Evolutionary conservation across 108 stramenopile species (phyloP), one percentile per base, ranked within the genome.

Genomic region (Cyclotella baltica): DNA sequence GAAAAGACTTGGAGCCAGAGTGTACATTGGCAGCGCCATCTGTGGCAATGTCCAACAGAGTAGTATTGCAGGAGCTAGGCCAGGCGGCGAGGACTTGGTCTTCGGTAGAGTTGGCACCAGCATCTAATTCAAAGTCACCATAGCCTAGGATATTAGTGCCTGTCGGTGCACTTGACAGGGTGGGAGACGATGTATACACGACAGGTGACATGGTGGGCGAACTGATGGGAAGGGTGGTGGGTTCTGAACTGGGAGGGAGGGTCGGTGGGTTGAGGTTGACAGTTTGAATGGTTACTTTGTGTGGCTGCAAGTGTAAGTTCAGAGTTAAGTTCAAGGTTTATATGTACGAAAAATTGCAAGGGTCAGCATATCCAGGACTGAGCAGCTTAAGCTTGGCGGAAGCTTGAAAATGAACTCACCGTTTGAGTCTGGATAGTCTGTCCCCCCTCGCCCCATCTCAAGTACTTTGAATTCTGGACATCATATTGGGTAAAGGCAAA

Each of bases 401-500:
- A 37, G 30, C 10, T n/a, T 61, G 5, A 31, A 16, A 61, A 6
- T 33, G 63, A 64, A 70, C 53, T 22, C n/a, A 22, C 73, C 80
- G n/a, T 67, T 73, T 16, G 73, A 46, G 6, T 74, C 69, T 36
- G 61, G 22, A 40, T 64, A n/a, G 63, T 64, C 3, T 46, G 40
- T 1, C 63, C 63, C 3, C 6, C 23, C 47, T 70, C 63, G 1
- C 80, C 80, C 80, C 80, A 81, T 20, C 80, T 59, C 6, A 81
- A 65, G 46, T 40, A 70, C 51, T 52, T 67, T 0, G 80, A 29
- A 56, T 81, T 81, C 68, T 75, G 69, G 0, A 83, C 72, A 56
- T 84, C 83, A 27, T 58, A 68, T 19, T 62, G 38, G 18, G 83
- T 84, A 57, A 84, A 84, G 16, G 78, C 78, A n/a, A 80, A 77